Base-by-base conservation (phyloP, 306 rosid species). In the Vigna hirtella region DNA sequence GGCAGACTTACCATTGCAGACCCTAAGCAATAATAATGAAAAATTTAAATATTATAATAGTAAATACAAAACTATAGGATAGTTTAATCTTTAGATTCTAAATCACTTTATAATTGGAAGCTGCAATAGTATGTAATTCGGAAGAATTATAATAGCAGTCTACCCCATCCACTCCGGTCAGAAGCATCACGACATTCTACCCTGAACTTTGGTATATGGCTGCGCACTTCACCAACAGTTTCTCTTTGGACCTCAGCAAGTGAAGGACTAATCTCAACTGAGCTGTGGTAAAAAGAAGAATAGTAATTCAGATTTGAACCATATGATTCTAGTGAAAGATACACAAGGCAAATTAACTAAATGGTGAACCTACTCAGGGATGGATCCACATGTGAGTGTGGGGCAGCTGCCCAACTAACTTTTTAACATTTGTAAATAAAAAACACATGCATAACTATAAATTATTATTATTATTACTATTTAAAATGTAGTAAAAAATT, bases 151-250 rank as follows among this genome's bases (percentile, higher is more conserved):
- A 40, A 78, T 34, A 57, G 73, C 38, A 69, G 36, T 89, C 50
- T 85, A 94, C 98, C 98, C 98, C 98, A 94, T 79, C 95, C 97
- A 81, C 81, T 88, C 81, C 77, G 47, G 66, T 94, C 92, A 62
- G 94, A 83, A 84, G 98, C 98, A 82, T 94, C 97, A 65, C 97
- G 92, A 43, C 95, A 81, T 83, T 94, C 97, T 18, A 94, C 97
- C 81, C 70, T 85, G 72, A 92, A 94, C 86, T 92, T 90, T 36
- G 97, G 88, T 68, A 84, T 82, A 84, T 94, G 98, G 83, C 92
- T 89, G 42, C 77, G 88, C 81, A 94, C 87, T 83, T 85, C 91
- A 76, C 93, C 82, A 67, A 94, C 92, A 65, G 98, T 94, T 85
- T 89, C 90, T 85, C 87, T 86, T 79, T 92, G 98, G 83, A 86